Percentiles rank a stretch among this genome's conserved stretches.
phyloP scores from a whole-genome alignment of 1,139 yeast species.

The Hanseniaspora uvarum region DNA sequence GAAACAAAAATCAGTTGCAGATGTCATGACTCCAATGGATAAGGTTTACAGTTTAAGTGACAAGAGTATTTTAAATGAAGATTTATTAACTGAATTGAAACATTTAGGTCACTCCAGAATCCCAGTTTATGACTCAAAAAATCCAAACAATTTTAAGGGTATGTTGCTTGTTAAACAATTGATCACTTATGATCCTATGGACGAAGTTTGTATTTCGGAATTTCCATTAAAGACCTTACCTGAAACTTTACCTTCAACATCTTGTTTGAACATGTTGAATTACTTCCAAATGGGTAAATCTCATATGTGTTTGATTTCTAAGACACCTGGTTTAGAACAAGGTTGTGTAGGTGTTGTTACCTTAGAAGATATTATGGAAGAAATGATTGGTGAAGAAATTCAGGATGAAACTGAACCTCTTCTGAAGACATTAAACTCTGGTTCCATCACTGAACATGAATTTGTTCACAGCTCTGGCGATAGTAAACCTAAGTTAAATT shows the following conservation, averaged over 20 bases:
- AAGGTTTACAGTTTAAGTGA: conserved; percentile 85
- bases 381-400: conserved; percentile 92
- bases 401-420: conserved; percentile 77
- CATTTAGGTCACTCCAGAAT: conserved; percentile 92
- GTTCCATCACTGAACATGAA: neutral
- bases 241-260: conserved; percentile 82
- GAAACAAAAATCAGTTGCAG: conserved; percentile 77
- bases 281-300: conserved; percentile 97
- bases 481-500: neutral
- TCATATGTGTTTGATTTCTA: conserved; percentile 91
- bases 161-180: conserved; percentile 87
- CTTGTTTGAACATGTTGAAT: conserved; percentile 84
- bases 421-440: neutral
- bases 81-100: conserved; percentile 77
- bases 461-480: neutral
- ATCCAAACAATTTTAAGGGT: conserved; percentile 84
- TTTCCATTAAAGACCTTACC: conserved; percentile 95
- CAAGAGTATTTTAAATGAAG: conserved; percentile 72
- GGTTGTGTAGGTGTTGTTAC: conserved; percentile 92
- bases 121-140: conserved; percentile 87
- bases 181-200: conserved; percentile 95
- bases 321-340: conserved; percentile 71
- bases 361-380: conserved; percentile 93
- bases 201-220: conserved; percentile 79
- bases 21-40: conserved; percentile 89